These are phyloP conservation scores for Xylariaceae sp. DNA, from an alignment of 2,329 filamentous ascomycete species.

Conservation along the genomic window DNA sequence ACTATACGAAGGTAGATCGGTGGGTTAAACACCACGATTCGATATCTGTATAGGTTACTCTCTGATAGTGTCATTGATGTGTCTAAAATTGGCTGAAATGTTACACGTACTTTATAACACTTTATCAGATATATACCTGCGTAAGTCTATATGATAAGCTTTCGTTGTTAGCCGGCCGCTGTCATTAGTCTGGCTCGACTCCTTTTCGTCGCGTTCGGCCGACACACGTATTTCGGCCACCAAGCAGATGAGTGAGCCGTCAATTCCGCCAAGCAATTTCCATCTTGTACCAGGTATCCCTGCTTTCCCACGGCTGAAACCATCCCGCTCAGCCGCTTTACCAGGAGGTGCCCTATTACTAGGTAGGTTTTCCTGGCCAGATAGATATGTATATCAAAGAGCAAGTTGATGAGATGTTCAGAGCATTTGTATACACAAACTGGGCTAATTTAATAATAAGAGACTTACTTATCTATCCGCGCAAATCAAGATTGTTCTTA, in stretches of 20 bases:
- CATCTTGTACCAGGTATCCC: constrained; percentile 16
- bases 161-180: not conserved
- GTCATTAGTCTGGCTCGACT: not conserved
- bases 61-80: too few relatives aligned
- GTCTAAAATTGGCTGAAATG: too few relatives aligned
- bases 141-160: not conserved
- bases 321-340: not conserved
- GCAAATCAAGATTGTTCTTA: not conserved
- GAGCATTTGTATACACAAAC: too few relatives aligned
- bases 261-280: constrained; percentile 22
- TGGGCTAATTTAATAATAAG: too few relatives aligned
- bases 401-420: too few relatives aligned
- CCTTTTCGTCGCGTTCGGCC: not conserved
- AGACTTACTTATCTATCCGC: too few relatives aligned
- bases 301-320: not conserved
- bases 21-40: too few relatives aligned
- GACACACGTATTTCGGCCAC: not conserved
- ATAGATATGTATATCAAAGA: not conserved
- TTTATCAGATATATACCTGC: too few relatives aligned
- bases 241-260: not conserved
- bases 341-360: too few relatives aligned
- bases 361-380: not conserved
- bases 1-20: too few relatives aligned
- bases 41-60: too few relatives aligned
- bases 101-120: too few relatives aligned